Evolutionary conservation across 495 filamentous ascomycete species (phyloP), one percentile per base, ranked within the genome.

Genomic region (Rhizodiscina lignyota): DNA sequence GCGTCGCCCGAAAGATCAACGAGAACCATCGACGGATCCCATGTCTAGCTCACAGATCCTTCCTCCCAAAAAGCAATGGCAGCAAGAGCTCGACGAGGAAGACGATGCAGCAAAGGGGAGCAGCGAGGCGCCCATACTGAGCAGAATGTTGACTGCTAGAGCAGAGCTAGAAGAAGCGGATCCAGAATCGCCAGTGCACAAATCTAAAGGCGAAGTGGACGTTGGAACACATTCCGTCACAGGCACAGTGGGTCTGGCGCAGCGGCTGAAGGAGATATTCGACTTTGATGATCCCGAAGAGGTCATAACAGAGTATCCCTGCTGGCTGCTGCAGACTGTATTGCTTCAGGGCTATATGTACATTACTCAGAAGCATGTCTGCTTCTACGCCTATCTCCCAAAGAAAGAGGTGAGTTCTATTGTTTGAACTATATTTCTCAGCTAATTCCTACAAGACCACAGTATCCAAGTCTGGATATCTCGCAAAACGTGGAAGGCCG

Each of bases 261-360:
- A 66, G 31, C 68, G 75, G 36, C 52, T 97, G 18, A 83, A 72
- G 62, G 74, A 93, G 34, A 94, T 97, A 42, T 97, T 97, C 53
- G 70, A 71, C 22, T 91, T 94, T 42, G 72, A 84, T 21, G 62
- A 63, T 15, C 65, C 80, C 0, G 89, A 97, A 52, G 79, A 87
- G 35, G 82, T 96, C 4, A 71, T 94, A 46, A 64, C 78, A 50
- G 89, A 97, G 60, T 97, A 94, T 48, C 81, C 87, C 17, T 94
- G 89, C 60, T 93, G 85, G 68, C 61, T 94, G 21, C 60, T 97
- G 26, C 84, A 94, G 51, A 93, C 79, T 53, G 83, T 94, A 38
- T 64, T 96, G 6, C 67, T 96, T 11, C 83, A 92, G 49, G 89
- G 89, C 2, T 94, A 91, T 52, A 79, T 97, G 78, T 97, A 96